Conservation (phyloP, 2,329 filamentous ascomycete genomes). For the Cylindrodendrum hubeiense region DNA sequence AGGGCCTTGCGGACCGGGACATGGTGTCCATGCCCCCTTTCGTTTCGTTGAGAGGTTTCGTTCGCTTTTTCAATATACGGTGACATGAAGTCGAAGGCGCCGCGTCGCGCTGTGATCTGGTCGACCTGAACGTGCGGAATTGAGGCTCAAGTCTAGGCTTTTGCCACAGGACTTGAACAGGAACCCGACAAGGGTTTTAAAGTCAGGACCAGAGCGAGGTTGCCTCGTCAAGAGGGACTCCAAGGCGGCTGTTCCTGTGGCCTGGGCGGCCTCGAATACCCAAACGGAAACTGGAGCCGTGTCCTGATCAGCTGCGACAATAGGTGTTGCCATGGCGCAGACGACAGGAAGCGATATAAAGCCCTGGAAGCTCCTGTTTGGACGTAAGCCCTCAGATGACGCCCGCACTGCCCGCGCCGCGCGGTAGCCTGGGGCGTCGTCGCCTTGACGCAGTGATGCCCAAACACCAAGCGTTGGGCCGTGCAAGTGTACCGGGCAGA, state of each 20-base stretch:
- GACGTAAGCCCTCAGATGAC: background rate
- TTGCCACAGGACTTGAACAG: background rate
- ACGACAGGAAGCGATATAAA: background rate
- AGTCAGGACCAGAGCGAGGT: background rate
- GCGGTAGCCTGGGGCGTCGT: background rate
- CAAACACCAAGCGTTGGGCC: slow-evolving; percentile 27
- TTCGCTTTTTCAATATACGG: slow-evolving; percentile 19
- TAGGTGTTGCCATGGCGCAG: background rate
- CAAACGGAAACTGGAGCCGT: background rate
- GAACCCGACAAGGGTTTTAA: slow-evolving; percentile 15
- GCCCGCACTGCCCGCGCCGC: slow-evolving; percentile 5
- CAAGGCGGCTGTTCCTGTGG: background rate
- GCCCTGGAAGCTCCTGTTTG: slow-evolving; percentile 1
- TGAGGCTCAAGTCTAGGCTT: slow-evolving; percentile 16
- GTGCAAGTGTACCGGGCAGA: slow-evolving; percentile 19
- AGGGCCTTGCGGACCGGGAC: slow-evolving; percentile 23
- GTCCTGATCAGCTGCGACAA: slow-evolving; percentile 9
- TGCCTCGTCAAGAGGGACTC: slow-evolving; percentile 11
- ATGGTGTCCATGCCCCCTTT: slow-evolving; percentile 25
- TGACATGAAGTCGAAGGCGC: slow-evolving; percentile 36
- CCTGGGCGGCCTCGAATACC: background rate
- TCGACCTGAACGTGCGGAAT: slow-evolving; percentile 1
- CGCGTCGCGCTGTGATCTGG: slow-evolving; percentile 11
- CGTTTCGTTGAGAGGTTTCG: slow-evolving; percentile 10
- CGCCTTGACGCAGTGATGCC: slow-evolving; percentile 29